These are phyloP conservation scores for Arthromyces matolae DNA, from an alignment of 768 basidiomycete species.

Conservation along the genomic window DNA sequence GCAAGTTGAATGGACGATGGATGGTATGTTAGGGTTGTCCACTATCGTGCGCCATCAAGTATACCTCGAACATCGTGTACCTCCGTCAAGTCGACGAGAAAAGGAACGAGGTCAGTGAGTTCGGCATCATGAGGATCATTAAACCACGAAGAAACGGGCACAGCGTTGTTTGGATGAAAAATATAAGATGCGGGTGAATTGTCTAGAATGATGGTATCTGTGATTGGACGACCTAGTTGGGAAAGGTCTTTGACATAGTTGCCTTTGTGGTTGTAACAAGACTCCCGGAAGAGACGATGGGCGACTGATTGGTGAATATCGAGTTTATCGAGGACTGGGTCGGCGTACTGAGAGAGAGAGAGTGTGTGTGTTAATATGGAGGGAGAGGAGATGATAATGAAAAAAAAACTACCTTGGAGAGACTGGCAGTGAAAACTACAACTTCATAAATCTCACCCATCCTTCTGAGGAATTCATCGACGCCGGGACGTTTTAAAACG, in stretches of 20 bases:
- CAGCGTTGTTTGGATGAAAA: slow-evolving; percentile 98
- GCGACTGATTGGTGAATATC: slow-evolving; percentile 88
- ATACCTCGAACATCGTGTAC: slow-evolving; percentile 91
- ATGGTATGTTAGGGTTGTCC: too few species aligned
- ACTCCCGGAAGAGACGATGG: slow-evolving; percentile 94
- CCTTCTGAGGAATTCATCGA: slow-evolving; percentile 91
- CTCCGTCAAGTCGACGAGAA: slow-evolving; percentile 79
- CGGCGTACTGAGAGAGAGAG: slow-evolving; percentile 66
- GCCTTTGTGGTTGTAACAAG: slow-evolving; percentile 97
- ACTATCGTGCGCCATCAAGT: slow-evolving; percentile 73
- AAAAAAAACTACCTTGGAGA: slow-evolving; percentile 76
- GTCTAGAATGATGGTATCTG: slow-evolving; percentile 95
- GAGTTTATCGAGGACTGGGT: slow-evolving; percentile 96
- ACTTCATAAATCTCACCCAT: slow-evolving; percentile 99
- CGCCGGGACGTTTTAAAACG: slow-evolving; percentile 97
- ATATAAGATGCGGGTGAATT: slow-evolving; percentile 99
- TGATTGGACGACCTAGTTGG: slow-evolving; percentile 90
- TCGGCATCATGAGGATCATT: slow-evolving; percentile 98
- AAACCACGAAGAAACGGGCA: slow-evolving; percentile 99
- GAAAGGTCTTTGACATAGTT: slow-evolving; percentile 99
- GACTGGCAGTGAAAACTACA: slow-evolving; percentile 94
- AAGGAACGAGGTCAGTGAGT: slow-evolving; percentile 90
- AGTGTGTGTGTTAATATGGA: not conserved
- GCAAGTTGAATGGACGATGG: too few species aligned
- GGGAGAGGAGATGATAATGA: not conserved